Base-by-base conservation (phyloP, 257 asterid genomes). In the Catharanthus roseus region DNA sequence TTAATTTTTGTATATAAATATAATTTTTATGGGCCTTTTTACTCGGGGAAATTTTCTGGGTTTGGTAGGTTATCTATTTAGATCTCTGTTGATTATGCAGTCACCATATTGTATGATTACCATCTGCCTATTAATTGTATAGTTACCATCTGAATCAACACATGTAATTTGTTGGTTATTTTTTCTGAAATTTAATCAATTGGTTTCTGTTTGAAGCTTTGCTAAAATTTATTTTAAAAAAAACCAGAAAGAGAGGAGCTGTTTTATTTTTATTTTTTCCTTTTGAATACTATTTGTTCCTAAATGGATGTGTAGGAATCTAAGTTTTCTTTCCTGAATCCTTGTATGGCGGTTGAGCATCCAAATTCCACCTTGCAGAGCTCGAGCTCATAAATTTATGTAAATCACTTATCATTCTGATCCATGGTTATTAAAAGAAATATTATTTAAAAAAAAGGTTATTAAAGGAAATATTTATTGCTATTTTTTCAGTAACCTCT, bases 41-140 rank as follows among this genome's bases (percentile, higher is more conserved):
- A n/a, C 2, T 19, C 36, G 24, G 33, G 15, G 34, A 16, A 12
- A 23, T 49, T 15, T 33, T 24, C 0, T 50, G 34, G 55, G 11
- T 73, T 73, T 66, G 50, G 51, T 31, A 11, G 6, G 54, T 45
- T 33, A 47, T 36, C 50, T 67, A 7, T 31, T 23, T 67, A 57
- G 78, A 74, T 67, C 78, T 57, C 65, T 12, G 44, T 39, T 28
- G 24, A 28, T 38, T 49, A 41, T n/a, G 29, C 31, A n/a, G n/a
- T n/a, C n/a, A n/a, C n/a, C n/a, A n/a, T n/a, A n/a, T n/a, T n/a
- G n/a, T n/a, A n/a, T n/a, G n/a, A n/a, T 38, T 3, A 38, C 42
- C 42, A 38, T 38, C 42, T 38, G 42, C 8, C n/a, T n/a, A n/a
- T n/a, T n/a, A n/a, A 38, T 61, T 61, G 15, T 18, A 34, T 41